phyloP scores from a whole-genome alignment of 768 basidiomycete species.

The Auricularia sp. region DNA sequence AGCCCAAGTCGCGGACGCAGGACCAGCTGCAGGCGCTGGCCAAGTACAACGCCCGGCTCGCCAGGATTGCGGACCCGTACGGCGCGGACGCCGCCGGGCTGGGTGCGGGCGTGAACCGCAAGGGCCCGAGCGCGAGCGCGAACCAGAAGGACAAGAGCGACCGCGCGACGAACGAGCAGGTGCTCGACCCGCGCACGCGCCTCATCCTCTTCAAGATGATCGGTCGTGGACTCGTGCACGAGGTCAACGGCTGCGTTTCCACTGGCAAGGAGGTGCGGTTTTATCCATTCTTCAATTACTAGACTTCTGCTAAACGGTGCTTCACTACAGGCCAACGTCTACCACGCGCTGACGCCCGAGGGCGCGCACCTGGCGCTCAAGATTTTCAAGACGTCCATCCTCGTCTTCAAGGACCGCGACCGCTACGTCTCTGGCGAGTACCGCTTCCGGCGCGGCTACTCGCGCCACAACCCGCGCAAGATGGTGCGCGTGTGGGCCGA shows the following conservation, averaged over 20 bases:
- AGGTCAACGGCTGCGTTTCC: constrained; percentile 92
- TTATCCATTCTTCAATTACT: neutral
- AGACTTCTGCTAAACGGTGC: constrained; percentile 4
- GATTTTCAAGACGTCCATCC: constrained; percentile 97
- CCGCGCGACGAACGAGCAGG: constrained; percentile 93
- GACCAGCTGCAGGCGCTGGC: constrained; percentile 68
- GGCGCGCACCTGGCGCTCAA: constrained; percentile 76
- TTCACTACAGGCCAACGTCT: constrained; percentile 77
- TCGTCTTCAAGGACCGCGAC: constrained; percentile 95
- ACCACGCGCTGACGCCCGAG: constrained; percentile 64
- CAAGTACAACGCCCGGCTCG: constrained; percentile 66
- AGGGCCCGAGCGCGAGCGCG: constrained; percentile 80
- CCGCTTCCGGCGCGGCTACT: constrained; percentile 85
- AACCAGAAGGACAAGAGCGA: constrained; percentile 94
- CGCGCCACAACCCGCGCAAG: constrained; percentile 86
- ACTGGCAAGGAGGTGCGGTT: constrained; percentile 91
- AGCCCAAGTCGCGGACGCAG: constrained; percentile 28
- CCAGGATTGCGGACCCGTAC: constrained; percentile 69
- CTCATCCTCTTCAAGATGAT: constrained; percentile 96
- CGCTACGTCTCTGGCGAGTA: constrained; percentile 93
- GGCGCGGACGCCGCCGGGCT: constrained; percentile 25
- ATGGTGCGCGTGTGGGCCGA: constrained; percentile 99
- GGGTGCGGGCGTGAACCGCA: constrained; percentile 76
- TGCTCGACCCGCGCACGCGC: constrained; percentile 90
- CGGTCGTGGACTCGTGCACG: constrained; percentile 74